Evolutionary conservation across 352 stramenopile genomes (phyloP).

Genomic region (Globisporangium viniferum): DNA sequence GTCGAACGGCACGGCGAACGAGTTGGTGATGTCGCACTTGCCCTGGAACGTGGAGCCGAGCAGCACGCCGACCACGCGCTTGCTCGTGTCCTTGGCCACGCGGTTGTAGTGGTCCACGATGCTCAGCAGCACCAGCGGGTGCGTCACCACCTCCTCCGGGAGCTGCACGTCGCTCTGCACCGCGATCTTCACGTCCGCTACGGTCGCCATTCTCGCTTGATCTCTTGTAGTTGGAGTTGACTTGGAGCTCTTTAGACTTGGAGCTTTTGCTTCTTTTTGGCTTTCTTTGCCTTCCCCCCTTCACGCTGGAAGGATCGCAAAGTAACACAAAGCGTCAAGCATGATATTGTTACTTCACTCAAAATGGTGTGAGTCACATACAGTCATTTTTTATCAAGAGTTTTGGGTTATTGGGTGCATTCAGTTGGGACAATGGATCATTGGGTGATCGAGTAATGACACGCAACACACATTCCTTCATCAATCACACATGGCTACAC

Average conservation of each 20-base stretch:
- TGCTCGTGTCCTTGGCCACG: slow-evolving; percentile 97
- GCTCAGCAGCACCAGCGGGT: slow-evolving; percentile 98
- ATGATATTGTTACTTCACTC: neutral
- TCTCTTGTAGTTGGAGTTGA: neutral
- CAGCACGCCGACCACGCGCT: slow-evolving; percentile 98
- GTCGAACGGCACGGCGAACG: slow-evolving; percentile 97
- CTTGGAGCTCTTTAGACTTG: slow-evolving; percentile 6
- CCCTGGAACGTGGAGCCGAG: slow-evolving; percentile 94
- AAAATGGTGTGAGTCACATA: neutral
- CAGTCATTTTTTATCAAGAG: neutral
- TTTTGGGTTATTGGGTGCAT: neutral
- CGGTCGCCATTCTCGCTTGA: slow-evolving; percentile 12
- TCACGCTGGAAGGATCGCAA: slow-evolving; percentile 8
- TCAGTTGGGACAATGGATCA: too few species aligned
- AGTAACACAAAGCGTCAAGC: neutral
- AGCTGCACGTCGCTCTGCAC: slow-evolving; percentile 82
- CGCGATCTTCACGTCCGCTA: slow-evolving; percentile 41
- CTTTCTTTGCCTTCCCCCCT: neutral
- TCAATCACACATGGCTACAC: neutral
- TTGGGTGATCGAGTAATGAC: neutral
- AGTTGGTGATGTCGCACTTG: slow-evolving; percentile 93
- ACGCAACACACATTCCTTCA: neutral
- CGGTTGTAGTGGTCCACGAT: slow-evolving; percentile 99
- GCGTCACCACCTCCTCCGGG: slow-evolving; percentile 93
- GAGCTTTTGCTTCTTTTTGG: slow-evolving; percentile 1